phyloP scores from a whole-genome alignment of 1,284 basidiomycete species.

The Moesziomyces globuligerus region DNA sequence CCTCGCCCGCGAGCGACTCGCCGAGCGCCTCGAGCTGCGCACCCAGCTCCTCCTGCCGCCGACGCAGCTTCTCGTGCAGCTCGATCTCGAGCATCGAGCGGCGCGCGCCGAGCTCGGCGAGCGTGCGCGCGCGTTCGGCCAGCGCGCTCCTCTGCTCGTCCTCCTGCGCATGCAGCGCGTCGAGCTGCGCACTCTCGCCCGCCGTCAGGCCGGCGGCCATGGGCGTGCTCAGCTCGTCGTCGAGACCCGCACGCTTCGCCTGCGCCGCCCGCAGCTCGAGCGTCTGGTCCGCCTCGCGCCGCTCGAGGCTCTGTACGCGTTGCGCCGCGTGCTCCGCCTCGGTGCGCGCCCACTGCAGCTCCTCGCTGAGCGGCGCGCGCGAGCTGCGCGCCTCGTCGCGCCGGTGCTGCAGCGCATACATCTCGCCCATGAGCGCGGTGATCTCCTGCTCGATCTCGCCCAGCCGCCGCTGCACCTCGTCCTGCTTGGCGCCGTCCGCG shows the following conservation, averaged over 20 bases:
- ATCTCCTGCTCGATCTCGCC: slow-evolving; percentile 85
- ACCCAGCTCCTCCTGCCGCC: slow-evolving; percentile 81
- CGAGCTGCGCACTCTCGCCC: slow-evolving; percentile 79
- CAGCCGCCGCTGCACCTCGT: slow-evolving; percentile 80
- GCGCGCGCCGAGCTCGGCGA: slow-evolving; percentile 80
- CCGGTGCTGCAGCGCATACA: slow-evolving; percentile 78
- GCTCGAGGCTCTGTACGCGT: slow-evolving; percentile 76
- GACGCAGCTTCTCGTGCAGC: slow-evolving; percentile 84
- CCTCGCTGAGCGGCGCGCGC: slow-evolving; percentile 76
- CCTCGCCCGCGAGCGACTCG: slow-evolving; percentile 72
- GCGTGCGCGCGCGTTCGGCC: slow-evolving; percentile 76
- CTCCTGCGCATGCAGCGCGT: slow-evolving; percentile 78
- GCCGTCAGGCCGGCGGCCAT: slow-evolving; percentile 78
- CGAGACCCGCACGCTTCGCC: slow-evolving; percentile 74
- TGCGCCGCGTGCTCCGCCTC: slow-evolving; percentile 79
- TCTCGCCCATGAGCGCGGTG: slow-evolving; percentile 78
- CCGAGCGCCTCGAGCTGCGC: slow-evolving; percentile 80
- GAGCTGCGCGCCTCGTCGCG: slow-evolving; percentile 78
- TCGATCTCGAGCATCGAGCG: slow-evolving; percentile 91
- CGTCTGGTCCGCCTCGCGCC: slow-evolving; percentile 77
- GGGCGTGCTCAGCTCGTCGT: slow-evolving; percentile 79
- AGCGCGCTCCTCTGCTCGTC: slow-evolving; percentile 79
- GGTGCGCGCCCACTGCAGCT: slow-evolving; percentile 74
- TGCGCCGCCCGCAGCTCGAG: slow-evolving; percentile 75
- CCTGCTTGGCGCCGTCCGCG: slow-evolving; percentile 74